A percentile compares a stretch with the other conserved stretches of the same genome.
These are phyloP conservation scores for Metschnikowia kunwiensis DNA, from an alignment of 805 yeast species.

Conservation along the genomic window DNA sequence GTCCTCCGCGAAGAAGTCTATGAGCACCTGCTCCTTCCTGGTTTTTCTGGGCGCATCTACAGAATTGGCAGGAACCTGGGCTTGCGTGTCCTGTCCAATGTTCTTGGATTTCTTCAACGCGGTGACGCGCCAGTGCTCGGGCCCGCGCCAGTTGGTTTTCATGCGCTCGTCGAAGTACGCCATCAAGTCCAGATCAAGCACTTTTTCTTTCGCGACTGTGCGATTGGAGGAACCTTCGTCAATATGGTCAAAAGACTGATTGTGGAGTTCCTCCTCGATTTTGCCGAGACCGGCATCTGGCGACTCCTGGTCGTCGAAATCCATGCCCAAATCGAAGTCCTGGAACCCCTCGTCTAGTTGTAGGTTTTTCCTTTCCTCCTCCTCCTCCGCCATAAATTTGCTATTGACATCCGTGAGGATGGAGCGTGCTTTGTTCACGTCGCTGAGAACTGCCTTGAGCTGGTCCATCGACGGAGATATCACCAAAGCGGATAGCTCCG, in stretches of 20 bases:
- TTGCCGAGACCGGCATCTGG: conserved; percentile 6
- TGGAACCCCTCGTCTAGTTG: conserved; percentile 2
- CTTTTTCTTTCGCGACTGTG: conserved; percentile 15
- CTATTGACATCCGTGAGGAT: conserved; percentile 40
- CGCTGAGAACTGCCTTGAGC: conserved; percentile 55
- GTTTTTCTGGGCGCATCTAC: conserved; percentile 16
- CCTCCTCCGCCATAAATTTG: conserved; percentile 22
- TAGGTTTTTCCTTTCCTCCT: conserved; percentile 3
- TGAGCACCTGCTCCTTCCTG: conserved; percentile 23
- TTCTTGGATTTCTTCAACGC: conserved; percentile 40
- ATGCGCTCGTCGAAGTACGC: conserved; percentile 77
- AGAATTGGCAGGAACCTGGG: conserved; percentile 2
- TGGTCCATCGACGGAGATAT: conserved; percentile 73
- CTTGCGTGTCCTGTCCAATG: conserved; percentile 12
- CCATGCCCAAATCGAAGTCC: conserved; percentile 26
- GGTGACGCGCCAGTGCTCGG: conserved; percentile 84
- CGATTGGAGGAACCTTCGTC: conserved; percentile 1
- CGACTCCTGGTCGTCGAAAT: conserved; percentile 10
- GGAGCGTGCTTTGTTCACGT: conserved; percentile 50
- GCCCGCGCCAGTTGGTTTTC: conserved; percentile 79
- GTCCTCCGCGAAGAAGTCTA: conserved; percentile 34
- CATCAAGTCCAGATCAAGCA: conserved; percentile 62
- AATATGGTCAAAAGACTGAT: conserved; percentile 3
- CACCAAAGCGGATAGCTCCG: conserved; percentile 26
- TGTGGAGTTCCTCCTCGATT: conserved; percentile 8